These are phyloP conservation scores for Solanum habrochaites DNA, from an alignment of 257 asterid genomes.

Conservation along the genomic window DNA sequence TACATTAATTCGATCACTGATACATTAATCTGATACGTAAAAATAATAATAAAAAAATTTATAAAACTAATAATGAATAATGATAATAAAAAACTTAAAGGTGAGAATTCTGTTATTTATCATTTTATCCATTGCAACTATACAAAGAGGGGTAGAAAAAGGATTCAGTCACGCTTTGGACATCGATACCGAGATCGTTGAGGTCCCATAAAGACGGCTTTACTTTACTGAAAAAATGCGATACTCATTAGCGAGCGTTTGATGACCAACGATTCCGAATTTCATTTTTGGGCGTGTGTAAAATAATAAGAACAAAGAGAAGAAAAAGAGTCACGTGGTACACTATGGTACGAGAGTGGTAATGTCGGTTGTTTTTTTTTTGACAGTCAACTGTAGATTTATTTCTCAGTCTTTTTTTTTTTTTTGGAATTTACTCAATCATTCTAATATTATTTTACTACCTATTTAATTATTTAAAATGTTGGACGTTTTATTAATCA, in stretches of 20 bases:
- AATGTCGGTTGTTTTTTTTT: not conserved
- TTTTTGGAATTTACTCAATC: not conserved
- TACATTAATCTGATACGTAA: no score
- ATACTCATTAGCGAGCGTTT: not conserved
- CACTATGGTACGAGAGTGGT: not conserved
- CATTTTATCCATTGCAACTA: not conserved
- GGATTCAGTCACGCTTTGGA: no score
- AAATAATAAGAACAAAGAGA: not conserved
- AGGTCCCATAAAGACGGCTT: not conserved
- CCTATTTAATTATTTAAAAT: not conserved
- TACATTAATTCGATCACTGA: no score
- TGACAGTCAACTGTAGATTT: not conserved
- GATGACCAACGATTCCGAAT: fast-evolving
- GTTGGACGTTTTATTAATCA: not conserved
- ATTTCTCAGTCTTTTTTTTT: not conserved
- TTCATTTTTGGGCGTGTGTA: not conserved
- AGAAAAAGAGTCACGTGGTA: not conserved
- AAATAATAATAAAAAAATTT: no score
- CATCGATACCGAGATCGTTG: fast-evolving
- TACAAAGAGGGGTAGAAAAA: not conserved
- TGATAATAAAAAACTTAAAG: no score
- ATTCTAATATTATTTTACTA: not conserved
- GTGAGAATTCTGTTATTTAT: no score
- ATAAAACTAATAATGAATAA: no score
- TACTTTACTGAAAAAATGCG: not conserved